Base-by-base conservation (phyloP, 768 basidiomycete genomes). In the Xerocomellus intermedius region DNA sequence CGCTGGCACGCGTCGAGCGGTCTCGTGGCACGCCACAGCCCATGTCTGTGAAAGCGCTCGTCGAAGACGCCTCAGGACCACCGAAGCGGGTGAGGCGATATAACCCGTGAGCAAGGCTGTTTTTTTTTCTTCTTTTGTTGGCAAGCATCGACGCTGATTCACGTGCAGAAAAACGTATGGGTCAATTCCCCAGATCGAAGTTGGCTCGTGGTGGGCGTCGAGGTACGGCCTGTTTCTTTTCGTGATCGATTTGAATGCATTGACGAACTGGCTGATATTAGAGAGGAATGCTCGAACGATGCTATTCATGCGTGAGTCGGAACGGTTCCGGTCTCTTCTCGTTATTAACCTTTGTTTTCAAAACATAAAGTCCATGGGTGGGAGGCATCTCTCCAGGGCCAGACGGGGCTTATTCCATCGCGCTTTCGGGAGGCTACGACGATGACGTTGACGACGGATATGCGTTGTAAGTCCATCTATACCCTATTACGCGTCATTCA, bases 371-470 rank as follows among this genome's bases (percentile, higher is more conserved):
- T 2, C 92, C 93, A 0, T 84, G 82, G 76, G 93, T 96, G 7
- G 88, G 82, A 35, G 94, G 94, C 0, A 95, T 97, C 42, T 77
- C 30, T 70, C 63, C 71, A 14, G 78, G 86, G 3, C 73, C 73
- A 0, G 57, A 85, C 6, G 94, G 94, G 2, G 89, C 91, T 2
- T 90, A 87, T 60, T 93, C 90, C 41, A 81, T 97, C 14, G 93
- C 89, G 3, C 80, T 96, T 4, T 93, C 90, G 38, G 94, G 94
- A 12, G 94, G 91, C 2, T 94, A 94, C 54, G 87, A 89, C 32
- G 91, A 93, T 51, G 91, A 93, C 60, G 80, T 93, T 17, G 91
- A 94, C 58, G 68, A 84, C 16, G 91, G 91, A 50, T 86, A 91
- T 57, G 87, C 79, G 13, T 93, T 93, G 90, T 91, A 64, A 71